phyloP scores from a whole-genome alignment of 441 rosid species.

The Melastoma candidum region DNA sequence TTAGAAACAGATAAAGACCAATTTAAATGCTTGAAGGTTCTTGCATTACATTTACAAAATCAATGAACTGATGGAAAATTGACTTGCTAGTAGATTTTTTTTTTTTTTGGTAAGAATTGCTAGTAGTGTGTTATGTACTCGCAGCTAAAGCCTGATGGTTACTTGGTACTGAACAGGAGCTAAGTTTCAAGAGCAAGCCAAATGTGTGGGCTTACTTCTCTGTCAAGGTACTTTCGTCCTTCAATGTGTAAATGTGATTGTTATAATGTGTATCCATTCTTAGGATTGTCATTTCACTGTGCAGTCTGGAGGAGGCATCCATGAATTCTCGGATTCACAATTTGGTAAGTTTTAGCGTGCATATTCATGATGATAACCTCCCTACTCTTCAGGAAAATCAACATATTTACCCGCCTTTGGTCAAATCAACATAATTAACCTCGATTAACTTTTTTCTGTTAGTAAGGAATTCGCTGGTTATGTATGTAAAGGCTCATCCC shows the following conservation, averaged over 20 bases:
- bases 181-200: constrained; percentile 99
- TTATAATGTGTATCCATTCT: constrained; percentile 14
- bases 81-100: background rate
- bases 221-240: constrained; percentile 65
- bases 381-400: too few species aligned
- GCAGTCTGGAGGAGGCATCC: constrained; percentile 99
- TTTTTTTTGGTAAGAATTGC: background rate
- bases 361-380: too few species aligned
- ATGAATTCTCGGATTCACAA: constrained; percentile 99
- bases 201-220: constrained; percentile 99
- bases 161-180: constrained; percentile 55
- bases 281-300: constrained; percentile 7
- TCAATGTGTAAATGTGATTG: constrained; percentile 1
- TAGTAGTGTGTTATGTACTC: constrained; percentile 6
- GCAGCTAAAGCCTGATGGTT: constrained; percentile 11
- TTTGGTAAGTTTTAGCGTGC: constrained; percentile 54
- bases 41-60: too few species aligned
- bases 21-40: too few species aligned
- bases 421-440: too few species aligned
- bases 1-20: too few species aligned
- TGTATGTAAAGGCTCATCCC: too few species aligned
- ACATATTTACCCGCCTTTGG: too few species aligned
- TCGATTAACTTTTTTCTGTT: too few species aligned
- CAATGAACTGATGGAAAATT: background rate
- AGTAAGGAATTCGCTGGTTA: too few species aligned